Evolutionary conservation across 2,329 filamentous ascomycete species (phyloP).

Genomic region (Xylariaceae sp.): DNA sequence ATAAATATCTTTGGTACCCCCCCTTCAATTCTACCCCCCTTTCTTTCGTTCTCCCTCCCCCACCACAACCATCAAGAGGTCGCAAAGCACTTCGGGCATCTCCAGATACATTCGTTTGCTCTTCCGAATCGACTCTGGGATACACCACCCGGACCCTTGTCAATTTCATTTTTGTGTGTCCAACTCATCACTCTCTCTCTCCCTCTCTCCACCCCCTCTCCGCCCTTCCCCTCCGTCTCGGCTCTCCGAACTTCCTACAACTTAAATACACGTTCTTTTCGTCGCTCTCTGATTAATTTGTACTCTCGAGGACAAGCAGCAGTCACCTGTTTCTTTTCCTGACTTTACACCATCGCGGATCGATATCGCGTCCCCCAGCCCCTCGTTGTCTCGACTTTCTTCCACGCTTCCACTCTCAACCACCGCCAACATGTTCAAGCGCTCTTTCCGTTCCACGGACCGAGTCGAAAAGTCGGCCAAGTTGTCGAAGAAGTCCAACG

Average conservation of each 20-base stretch:
- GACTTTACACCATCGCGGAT: constrained; percentile 27
- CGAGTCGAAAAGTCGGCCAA: constrained; percentile 86
- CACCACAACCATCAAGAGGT: constrained; percentile 51
- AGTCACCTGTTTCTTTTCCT: constrained; percentile 26
- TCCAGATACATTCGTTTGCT: constrained; percentile 46
- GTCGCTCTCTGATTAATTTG: constrained; percentile 44
- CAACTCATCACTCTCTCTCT: constrained; percentile 32
- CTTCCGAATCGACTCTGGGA: constrained; percentile 32
- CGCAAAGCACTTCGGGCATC: constrained; percentile 55
- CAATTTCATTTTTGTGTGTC: constrained; percentile 44
- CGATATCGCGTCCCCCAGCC: not conserved
- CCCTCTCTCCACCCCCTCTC: constrained; percentile 29
- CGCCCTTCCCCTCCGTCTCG: constrained; percentile 29
- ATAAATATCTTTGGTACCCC: constrained; percentile 38
- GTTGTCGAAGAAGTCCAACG: constrained; percentile 62
- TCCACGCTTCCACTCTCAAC: constrained; percentile 20
- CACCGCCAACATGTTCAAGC: constrained; percentile 76
- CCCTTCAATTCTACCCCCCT: constrained; percentile 34
- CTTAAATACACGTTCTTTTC: constrained; percentile 42
- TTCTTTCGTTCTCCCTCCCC: constrained; percentile 49
- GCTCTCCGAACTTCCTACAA: constrained; percentile 19
- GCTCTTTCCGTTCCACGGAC: constrained; percentile 79
- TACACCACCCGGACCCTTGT: constrained; percentile 49
- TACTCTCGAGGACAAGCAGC: constrained; percentile 12
- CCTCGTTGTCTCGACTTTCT: constrained; percentile 29